Evolutionary conservation across 225 moss, liverwort and hornwort species (phyloP).

Genomic region (Physcomitrellopsis africana): DNA sequence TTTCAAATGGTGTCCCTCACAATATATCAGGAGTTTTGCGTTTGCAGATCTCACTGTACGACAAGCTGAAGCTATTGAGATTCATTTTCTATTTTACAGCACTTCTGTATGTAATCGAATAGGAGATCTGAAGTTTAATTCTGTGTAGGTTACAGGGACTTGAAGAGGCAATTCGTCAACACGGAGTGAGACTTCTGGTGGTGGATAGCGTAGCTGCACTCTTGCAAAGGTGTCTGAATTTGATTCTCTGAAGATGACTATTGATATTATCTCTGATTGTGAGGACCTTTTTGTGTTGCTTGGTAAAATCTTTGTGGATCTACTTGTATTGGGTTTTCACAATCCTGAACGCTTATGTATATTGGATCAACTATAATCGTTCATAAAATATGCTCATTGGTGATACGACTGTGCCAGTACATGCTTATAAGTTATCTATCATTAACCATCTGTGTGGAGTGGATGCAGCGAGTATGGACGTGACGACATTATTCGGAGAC

Average conservation of each 20-base stretch:
- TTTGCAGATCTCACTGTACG: neutral
- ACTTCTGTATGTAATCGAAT: neutral
- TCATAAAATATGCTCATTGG: neutral
- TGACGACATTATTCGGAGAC: slow-evolving; percentile 64
- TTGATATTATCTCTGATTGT: neutral
- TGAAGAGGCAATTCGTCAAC: slow-evolving; percentile 56
- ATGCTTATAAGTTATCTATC: neutral
- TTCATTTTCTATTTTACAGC: neutral
- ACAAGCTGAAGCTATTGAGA: neutral
- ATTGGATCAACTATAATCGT: neutral
- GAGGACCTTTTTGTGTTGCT: neutral
- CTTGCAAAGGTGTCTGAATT: slow-evolving; percentile 45
- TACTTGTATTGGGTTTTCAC: neutral
- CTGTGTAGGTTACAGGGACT: slow-evolving; percentile 64
- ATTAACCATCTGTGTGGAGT: slow-evolving; percentile 29
- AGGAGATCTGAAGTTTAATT: slow-evolving; percentile 24
- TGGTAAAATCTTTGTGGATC: too few species aligned
- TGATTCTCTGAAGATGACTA: neutral
- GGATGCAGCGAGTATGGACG: slow-evolving; percentile 67
- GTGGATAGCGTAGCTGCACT: slow-evolving; percentile 86
- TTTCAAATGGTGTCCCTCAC: neutral
- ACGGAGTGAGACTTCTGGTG: slow-evolving; percentile 59
- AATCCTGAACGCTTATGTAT: neutral
- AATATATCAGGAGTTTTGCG: slow-evolving; percentile 12
- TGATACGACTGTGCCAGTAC: too few species aligned